Evolutionary conservation across 345 rosid genomes (phyloP).

Genomic region (Eucalyptus lansdowneana): DNA sequence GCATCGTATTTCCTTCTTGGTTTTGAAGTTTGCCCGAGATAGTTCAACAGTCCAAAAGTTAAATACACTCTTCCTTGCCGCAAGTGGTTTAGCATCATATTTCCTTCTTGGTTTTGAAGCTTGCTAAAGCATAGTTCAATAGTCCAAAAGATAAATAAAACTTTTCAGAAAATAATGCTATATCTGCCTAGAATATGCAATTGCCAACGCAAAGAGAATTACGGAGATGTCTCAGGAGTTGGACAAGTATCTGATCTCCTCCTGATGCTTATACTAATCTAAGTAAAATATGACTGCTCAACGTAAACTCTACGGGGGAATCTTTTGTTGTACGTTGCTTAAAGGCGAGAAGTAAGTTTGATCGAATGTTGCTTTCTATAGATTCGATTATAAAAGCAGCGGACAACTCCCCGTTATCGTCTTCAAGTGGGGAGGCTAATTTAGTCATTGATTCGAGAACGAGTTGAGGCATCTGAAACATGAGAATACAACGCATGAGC

Average conservation of each 20-base stretch:
- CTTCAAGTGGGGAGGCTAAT: neutral
- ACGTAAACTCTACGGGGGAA: neutral
- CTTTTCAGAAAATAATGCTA: neutral
- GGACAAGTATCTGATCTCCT: neutral
- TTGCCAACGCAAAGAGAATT: neutral
- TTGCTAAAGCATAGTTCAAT: neutral
- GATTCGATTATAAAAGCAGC: neutral
- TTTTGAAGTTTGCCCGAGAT: neutral
- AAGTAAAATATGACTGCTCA: neutral
- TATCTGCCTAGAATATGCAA: neutral
- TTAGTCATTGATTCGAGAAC: neutral
- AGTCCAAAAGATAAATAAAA: neutral
- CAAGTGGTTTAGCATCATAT: neutral
- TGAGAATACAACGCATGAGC: neutral
- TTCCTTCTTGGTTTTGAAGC: neutral
- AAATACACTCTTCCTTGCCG: neutral
- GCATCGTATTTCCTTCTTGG: neutral
- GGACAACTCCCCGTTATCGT: neutral
- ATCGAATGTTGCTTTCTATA: neutral
- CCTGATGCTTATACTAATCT: neutral
- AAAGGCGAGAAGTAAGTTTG: neutral
- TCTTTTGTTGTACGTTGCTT: neutral
- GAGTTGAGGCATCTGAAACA: neutral
- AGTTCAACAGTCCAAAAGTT: neutral
- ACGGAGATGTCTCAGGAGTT: neutral